Evolutionary conservation across 176 grass and related monocot species (phyloP), one percentile per base, ranked within the genome.

Genomic region (Carex littledalei): DNA sequence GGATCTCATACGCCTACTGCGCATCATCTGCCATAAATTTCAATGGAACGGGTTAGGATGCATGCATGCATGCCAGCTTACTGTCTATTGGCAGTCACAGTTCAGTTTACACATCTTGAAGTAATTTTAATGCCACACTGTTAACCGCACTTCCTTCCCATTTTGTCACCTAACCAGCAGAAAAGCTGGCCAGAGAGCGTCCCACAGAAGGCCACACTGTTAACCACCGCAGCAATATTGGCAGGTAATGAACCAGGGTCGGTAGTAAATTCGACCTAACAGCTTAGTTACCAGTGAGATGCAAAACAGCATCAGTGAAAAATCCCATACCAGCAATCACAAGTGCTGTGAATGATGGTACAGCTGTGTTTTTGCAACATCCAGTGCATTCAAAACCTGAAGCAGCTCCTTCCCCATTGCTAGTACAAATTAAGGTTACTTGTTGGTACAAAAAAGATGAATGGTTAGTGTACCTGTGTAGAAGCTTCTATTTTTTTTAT

Each of bases 251-350:
- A 85, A 29, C 83, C 83, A 0, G 83, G 83, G 16, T 85, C 83
- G 77, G 20, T 83, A 83, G 5, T 83, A 83, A 67, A 83, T 83
- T 22, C 81, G 43, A 12, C 81, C 81, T 63, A 83, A 34, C 17
- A 83, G 20, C 56, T 83, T 87, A 6, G 86, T 87, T 17, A 87
- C 86, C n/a, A 83, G 63, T 6, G 86, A 87, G 78, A 87, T 83
- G 79, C 87, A 94, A 85, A 94, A 94, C 70, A 94, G 85, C 92
- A 85, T 94, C 92, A 54, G 92, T 91, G 87, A 94, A 94, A 87
- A 94, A 94, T 6, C 92, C 89, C 89, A 84, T 91, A 63, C 89
- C 92, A 79, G 88, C 91, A 69, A 93, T 80, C 18, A 93, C 83
- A 82, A 93, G 90, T 41, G 91, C 88, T 31, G 74, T 93, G 88